Evolutionary conservation across 164 flowering plant species (phyloP).

Genomic region (Cinnamomum micranthum): DNA sequence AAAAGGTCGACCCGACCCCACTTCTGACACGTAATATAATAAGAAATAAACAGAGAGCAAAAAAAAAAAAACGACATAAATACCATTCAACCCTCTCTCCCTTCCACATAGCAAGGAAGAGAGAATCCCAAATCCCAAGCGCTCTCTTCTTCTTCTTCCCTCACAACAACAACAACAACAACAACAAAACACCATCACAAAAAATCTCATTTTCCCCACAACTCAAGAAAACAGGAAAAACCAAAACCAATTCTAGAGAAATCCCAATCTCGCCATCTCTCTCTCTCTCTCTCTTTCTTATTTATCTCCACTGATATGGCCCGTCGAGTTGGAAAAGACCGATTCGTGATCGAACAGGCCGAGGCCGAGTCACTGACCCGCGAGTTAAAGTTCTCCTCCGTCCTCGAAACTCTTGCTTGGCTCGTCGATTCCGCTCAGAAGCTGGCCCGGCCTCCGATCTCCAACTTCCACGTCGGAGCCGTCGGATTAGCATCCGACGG

Average conservation of each 20-base stretch:
- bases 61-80: not conserved
- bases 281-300: no score
- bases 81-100: not conserved
- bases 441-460: slow-evolving; percentile 85
- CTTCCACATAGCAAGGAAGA: not conserved
- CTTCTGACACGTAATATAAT: no score
- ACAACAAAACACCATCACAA: no score
- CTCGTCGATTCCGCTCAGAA: slow-evolving; percentile 52
- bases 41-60: no score
- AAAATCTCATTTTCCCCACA: no score
- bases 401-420: slow-evolving; percentile 52
- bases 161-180: not conserved
- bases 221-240: not conserved
- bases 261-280: no score
- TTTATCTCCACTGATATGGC: not conserved
- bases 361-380: slow-evolving; percentile 55
- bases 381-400: slow-evolving; percentile 25
- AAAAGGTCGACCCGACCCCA: no score
- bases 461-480: slow-evolving; percentile 74
- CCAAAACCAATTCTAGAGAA: not conserved
- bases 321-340: not conserved
- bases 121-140: not conserved
- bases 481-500: slow-evolving; percentile 71
- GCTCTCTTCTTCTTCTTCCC: not conserved
- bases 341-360: slow-evolving; percentile 54